These are phyloP conservation scores for Boletus edulis DNA, from an alignment of 768 basidiomycete species.

Conservation along the genomic window DNA sequence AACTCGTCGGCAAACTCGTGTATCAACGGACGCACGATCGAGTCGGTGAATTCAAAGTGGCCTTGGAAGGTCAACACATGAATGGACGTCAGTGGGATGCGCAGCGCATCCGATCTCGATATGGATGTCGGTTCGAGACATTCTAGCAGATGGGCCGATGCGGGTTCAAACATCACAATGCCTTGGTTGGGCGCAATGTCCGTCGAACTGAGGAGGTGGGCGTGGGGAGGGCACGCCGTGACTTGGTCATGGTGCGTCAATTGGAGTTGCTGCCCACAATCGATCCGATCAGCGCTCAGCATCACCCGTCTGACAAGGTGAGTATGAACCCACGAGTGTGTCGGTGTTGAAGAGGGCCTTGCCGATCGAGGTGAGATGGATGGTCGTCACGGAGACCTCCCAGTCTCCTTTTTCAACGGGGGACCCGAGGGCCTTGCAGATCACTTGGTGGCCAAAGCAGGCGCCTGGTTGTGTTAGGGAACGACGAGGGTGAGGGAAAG, in stretches of 20 bases:
- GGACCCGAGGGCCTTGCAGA: slow-evolving; percentile 67
- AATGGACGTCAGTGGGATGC: no score
- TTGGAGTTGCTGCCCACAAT: slow-evolving; percentile 57
- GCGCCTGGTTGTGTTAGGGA: slow-evolving; percentile 49
- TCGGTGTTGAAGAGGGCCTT: slow-evolving; percentile 61
- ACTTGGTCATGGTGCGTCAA: slow-evolving; percentile 92
- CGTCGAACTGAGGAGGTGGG: slow-evolving; percentile 67
- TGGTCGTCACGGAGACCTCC: slow-evolving; percentile 76
- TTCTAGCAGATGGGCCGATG: not conserved
- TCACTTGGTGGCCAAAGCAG: slow-evolving; percentile 89
- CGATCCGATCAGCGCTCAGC: no score
- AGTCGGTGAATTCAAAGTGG: not conserved
- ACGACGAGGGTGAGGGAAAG: not conserved
- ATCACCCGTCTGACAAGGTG: no score
- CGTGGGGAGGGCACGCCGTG: slow-evolving; percentile 48
- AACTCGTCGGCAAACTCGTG: no score
- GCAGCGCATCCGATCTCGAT: no score
- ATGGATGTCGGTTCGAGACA: no score
- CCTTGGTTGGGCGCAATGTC: slow-evolving; percentile 63
- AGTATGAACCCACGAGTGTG: slow-evolving; percentile 29
- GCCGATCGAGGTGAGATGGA: slow-evolving; percentile 68
- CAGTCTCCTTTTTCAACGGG: slow-evolving; percentile 63
- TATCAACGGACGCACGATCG: not conserved
- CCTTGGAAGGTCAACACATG: not conserved
- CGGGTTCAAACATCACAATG: slow-evolving; percentile 50